Base-by-base conservation (phyloP, 2,329 filamentous ascomycete genomes). In the Plectosphaerella sp. region DNA sequence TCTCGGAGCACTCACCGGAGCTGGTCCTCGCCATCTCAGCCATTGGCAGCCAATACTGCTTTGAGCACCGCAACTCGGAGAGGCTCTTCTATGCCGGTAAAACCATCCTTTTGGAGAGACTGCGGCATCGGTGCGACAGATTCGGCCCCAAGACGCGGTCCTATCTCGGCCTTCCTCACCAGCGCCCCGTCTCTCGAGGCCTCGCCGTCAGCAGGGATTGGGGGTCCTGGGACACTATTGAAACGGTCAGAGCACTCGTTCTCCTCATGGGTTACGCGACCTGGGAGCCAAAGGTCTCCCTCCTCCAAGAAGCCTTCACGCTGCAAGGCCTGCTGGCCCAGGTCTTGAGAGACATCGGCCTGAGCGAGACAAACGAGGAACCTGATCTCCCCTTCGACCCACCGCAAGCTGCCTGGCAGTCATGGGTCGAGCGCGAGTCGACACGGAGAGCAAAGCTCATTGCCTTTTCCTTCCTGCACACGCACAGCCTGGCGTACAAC, bases 181-280 rank as follows among this genome's bases (percentile, higher is more conserved):
- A 49, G 18, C 41, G 39, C 42, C n/a, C 28, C 45, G 9, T n/a
- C 20, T 22, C 9, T 45, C 35, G 12, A 9, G 35, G 6, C 11
- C 28, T 24, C 20, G 28, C 24, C n/a, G 20, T 11, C 36, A 45
- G 10, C n/a, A 47, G 48, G 20, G 59, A 56, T 6, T 57, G 55
- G 52, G 57, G 56, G 2, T 11, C 55, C 0, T 67, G 63, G 62
- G 62, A 65, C 33, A 62, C 64, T 9, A 56, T 71, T 1, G 67
- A 71, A 33, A 62, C 65, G 0, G 62, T 70, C 1, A 59, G 67
- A 0, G 62, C 67, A 1, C 54, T 71, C 7, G 64, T 71, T 6
- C 61, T 63, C 1, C 61, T 72, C 7, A 71, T 71, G 69, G 69
- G 64, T 1, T 70, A 63, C 28, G 69, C 69, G 1, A 70, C 69